A percentile compares a stretch with the other conserved stretches of the same genome.
Evolutionary conservation across 2,329 filamentous ascomycete species (phyloP).

Genomic region (Beauveria varroae): DNA sequence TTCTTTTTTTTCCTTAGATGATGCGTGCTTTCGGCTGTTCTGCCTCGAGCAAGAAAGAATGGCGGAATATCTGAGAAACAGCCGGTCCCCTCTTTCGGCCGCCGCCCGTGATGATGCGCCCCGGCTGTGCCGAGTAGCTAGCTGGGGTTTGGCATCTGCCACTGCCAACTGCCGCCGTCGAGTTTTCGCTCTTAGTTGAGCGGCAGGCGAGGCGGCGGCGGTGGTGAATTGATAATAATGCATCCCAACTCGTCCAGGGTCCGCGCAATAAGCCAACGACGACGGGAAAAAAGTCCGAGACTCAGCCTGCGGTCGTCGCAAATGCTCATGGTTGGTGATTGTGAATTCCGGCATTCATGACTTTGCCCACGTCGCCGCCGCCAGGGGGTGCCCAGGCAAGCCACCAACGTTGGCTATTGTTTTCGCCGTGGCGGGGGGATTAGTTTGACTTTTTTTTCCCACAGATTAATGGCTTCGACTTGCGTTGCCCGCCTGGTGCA

Average conservation of each 20-base stretch:
- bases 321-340: neutral
- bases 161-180: neutral
- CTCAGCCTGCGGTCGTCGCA: neutral
- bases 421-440: neutral
- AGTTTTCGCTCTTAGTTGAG: neutral
- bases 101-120: too few species aligned
- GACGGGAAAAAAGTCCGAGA: neutral
- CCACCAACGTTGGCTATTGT: neutral
- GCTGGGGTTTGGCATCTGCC: too few species aligned
- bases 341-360: neutral
- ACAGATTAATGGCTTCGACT: too few species aligned
- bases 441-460: too few species aligned
- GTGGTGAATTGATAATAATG: neutral
- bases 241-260: neutral
- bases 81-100: too few species aligned
- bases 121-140: neutral
- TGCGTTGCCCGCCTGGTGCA: too few species aligned
- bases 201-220: neutral
- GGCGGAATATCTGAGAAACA: too few species aligned
- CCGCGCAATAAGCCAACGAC: neutral
- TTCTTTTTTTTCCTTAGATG: too few species aligned
- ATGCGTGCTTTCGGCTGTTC: too few species aligned
- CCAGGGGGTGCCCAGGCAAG: neutral
- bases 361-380: neutral
- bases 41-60: too few species aligned